phyloP scores from a whole-genome alignment of 108 stramenopile genomes.

The Nannochloropsis oceanica region DNA sequence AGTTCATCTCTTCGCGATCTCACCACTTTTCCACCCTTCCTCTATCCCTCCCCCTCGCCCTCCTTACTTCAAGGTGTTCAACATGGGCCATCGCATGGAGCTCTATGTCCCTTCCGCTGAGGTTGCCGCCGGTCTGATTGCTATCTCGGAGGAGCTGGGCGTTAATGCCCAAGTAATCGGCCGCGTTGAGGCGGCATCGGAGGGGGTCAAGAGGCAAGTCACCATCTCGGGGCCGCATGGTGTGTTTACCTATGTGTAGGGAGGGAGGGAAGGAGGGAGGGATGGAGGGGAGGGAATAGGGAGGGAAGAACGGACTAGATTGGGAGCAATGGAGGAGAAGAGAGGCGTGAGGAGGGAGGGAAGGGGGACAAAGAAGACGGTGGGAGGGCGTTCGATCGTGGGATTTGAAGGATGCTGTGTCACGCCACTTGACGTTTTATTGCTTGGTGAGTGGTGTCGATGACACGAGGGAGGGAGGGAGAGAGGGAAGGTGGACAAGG shows the following conservation, averaged over 20 bases:
- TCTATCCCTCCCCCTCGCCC: background rate
- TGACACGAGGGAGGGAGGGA: too few relatives aligned
- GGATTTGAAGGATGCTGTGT: too few relatives aligned
- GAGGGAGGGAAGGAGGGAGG: background rate
- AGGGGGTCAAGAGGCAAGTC: background rate
- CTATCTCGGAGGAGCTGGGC: background rate
- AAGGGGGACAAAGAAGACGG: background rate
- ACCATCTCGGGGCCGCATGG: background rate
- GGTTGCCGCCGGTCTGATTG: background rate
- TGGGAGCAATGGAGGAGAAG: background rate
- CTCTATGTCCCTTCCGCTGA: background rate
- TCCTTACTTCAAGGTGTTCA: background rate
- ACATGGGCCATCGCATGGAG: conserved; percentile 9
- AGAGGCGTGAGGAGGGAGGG: too few relatives aligned
- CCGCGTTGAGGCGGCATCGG: background rate
- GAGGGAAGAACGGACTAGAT: background rate
- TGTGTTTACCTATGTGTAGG: conserved; percentile 2
- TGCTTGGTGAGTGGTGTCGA: too few relatives aligned
- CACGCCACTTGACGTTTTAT: too few relatives aligned
- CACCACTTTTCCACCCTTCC: background rate
- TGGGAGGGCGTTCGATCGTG: too few relatives aligned
- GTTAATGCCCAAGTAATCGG: conserved; percentile 5
- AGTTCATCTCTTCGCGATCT: background rate
- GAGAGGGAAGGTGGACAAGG: too few relatives aligned
- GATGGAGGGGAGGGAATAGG: background rate